Evolutionary conservation across 2,329 filamentous ascomycete species (phyloP), one percentile per base, ranked within the genome.

Genomic region (Pleomassaria siparia): DNA sequence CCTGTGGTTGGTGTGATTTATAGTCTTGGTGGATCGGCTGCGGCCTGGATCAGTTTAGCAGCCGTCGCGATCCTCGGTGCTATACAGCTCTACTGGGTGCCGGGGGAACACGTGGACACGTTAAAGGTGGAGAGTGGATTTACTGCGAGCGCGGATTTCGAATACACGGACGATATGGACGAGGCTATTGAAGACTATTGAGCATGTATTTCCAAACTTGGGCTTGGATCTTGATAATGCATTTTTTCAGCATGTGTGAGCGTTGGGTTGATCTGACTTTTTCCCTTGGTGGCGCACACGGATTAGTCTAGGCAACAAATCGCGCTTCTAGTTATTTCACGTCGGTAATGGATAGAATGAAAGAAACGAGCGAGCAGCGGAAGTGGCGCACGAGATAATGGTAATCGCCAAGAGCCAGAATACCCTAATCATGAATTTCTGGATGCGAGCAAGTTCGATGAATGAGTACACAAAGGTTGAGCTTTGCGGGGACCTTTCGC

Each of bases 1-100:
- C 86, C 86, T 0, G 66, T 89, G 15, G 81, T 84, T 1, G 86
- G 86, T 4, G 77, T 83, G 25, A 74, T 88, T 6, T 89, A 89
- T 59, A 80, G 82, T 13, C 62, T 81, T 2, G 84, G 84, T 13
- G 79, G 76, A 44, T 83, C 80, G 3, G 80, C 79, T 4, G 67
- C 84, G 20, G 80, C 82, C 2, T 85, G 81, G 80, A 85, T 81
- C 76, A 77, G 72, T 24, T 82, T 80, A 46, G 75, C 75, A 1
- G 54, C 76, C 1, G 74, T 84, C n/a, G 81, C 83, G 0, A 57
- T 82, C 9, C 45, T 80, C 15, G 83, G 82, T 29, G 75, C 76
- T 4, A 54, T 78, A 13, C 83, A 86, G 57, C 62, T 83, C 5
- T 78, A 77, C 59, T 81, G 77, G 55, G 79, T 85, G 40, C 73